Percentiles rank a stretch among this genome's conserved stretches.
Conservation (phyloP, 2,329 filamentous ascomycete genomes). For the Periconia macrospinosa region DNA sequence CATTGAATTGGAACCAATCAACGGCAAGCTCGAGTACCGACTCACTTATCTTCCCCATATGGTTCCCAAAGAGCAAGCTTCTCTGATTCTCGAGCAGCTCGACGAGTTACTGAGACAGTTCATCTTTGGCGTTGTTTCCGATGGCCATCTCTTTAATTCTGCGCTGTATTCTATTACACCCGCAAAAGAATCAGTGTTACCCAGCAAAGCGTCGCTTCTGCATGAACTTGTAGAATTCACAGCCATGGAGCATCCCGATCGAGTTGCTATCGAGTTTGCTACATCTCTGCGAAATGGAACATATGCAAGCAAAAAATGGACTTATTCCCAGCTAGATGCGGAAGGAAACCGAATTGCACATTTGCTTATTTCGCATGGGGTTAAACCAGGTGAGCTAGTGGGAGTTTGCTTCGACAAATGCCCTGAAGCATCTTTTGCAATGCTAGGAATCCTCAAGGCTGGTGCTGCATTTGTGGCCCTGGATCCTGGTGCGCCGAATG, state of each 20-base stretch:
- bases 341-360: slow-evolving; percentile 74
- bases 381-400: slow-evolving; percentile 63
- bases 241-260: slow-evolving; percentile 59
- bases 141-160: slow-evolving; percentile 44
- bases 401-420: slow-evolving; percentile 84
- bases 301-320: slow-evolving; percentile 64
- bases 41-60: slow-evolving; percentile 67
- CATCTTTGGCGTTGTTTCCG: slow-evolving; percentile 49
- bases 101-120: slow-evolving; percentile 67
- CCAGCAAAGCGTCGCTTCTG: slow-evolving; percentile 62
- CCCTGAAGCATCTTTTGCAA: slow-evolving; percentile 79
- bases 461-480: slow-evolving; percentile 81
- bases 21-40: slow-evolving; percentile 59
- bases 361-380: slow-evolving; percentile 56
- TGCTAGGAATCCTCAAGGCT: slow-evolving; percentile 79
- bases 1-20: slow-evolving; percentile 70
- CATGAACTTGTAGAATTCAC: slow-evolving; percentile 77
- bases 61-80: slow-evolving; percentile 69
- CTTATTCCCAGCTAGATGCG: slow-evolving; percentile 70
- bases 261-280: slow-evolving; percentile 75
- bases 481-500: slow-evolving; percentile 71
- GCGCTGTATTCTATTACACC: slow-evolving; percentile 67
- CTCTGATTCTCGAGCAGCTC: slow-evolving; percentile 69
- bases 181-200: slow-evolving; percentile 60
- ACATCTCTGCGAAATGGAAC: slow-evolving; percentile 54